Base-by-base conservation (phyloP, 768 basidiomycete species). In the Pulveroboletus sp. region DNA sequence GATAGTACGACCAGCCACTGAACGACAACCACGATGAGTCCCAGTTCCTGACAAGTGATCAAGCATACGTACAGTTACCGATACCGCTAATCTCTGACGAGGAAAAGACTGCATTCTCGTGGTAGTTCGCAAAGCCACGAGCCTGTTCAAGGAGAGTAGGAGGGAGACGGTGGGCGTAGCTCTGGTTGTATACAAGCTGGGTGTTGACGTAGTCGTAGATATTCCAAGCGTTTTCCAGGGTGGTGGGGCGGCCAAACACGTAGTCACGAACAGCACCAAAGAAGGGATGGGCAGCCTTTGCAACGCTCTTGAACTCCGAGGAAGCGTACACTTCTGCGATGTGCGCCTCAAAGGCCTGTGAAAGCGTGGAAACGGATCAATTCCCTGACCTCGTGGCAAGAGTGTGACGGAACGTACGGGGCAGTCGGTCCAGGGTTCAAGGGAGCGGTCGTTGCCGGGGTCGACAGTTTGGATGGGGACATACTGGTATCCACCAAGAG, bases 401-500 rank as follows among this genome's bases (percentile, higher is more conserved):
- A 47, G 12, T 4, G 20, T 38, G 27, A 29, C 10, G 25, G 17
- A 20, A 60, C 72, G 21, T 64, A 81, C 79, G 2, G 78, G 77
- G 60, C 82, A 84, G 52, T 72, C 66, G 7, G 79, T 82, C 87
- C 87, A 93, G 56, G 84, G 84, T 70, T 94, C 89, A 52, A 93
- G 73, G 20, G 87, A 87, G 59, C 87, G 82, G 64, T 90, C 87
- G 55, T 90, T 88, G 45, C 76, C 78, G 24, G 90, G 86, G 65
- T 90, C 88, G 41, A 93, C 85, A n/a, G 89, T 90, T 72, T 91
- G 85, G 25, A 90, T 87, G 1, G 90, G 87, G 40, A 94, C 79
- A 56, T 93, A 94, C 68, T 92, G 89, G 67, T 92, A 94, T 3
- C 89, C 88, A 14, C 80, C 79, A 9, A 93, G 77, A 21, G 92